Evolutionary conservation across 1,284 basidiomycete species (phyloP), one percentile per base, ranked within the genome.

Genomic region (Blastosporella zonata): DNA sequence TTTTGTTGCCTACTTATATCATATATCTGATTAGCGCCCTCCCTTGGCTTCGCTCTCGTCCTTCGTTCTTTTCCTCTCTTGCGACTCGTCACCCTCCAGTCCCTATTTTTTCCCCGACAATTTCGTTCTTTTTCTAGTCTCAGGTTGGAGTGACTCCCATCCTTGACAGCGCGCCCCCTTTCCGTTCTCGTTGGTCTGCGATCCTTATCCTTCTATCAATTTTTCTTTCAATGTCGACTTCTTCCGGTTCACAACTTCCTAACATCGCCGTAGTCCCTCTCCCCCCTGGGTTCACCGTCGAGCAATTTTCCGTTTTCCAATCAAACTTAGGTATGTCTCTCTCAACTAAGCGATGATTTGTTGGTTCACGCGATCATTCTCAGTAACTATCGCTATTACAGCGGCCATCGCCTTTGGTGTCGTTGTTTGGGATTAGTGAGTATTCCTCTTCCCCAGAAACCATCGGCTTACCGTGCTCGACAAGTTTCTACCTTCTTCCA

Each of bases 351-450:
- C 29, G 17, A 17, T 34, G 12, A 31, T 2, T 17, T 17, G 12
- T n/a, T 3, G 25, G 25, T 21, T 40, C 23, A 38, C 20, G 2
- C 15, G n/a, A 25, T 22, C n/a, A n/a, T n/a, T 36, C 20, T 27
- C 21, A 55, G 49, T 55, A 10, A 46, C 53, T 1, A 43, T 55
- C 15, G 35, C 53, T n/a, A 49, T 55, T 13, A 49, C 53, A 5
- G 47, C 49, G 7, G 53, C 53, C 27, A 44, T 55, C 4, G 47
- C 53, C 1, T 52, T 55, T 15, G 49, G 41, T 13, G 45, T 52
- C 18, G 17, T 52, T 25, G 43, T 49, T 21, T 55, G 53, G 53
- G 53, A 55, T 38, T 55, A 55, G 53, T 55, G 35, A 40, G 43
- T 45, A 18, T 27, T 18, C 4, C 6, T 7, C 6, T 3, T 12